Base-by-base conservation (phyloP, 1,284 basidiomycete species). In the Pseudozyma pruni region DNA sequence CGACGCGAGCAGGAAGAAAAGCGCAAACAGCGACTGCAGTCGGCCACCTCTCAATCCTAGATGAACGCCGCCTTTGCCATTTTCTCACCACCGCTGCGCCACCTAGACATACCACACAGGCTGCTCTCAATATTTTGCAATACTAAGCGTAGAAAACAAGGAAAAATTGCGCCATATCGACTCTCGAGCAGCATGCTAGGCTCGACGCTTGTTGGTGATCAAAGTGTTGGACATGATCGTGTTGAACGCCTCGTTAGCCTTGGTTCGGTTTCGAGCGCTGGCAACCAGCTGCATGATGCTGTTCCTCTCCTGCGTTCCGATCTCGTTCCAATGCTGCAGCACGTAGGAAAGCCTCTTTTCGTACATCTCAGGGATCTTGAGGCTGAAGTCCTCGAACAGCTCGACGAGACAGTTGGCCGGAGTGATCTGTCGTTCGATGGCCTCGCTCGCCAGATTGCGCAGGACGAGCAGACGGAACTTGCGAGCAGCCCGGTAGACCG, bases 1-100 rank as follows among this genome's bases (percentile, higher is more conserved):
- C 52, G 72, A 17, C 61, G 59, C 43, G 71, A 78, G 45, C 75
- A 74, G 43, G 64, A 72, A 17, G 68, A 63, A 11, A 72, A 70
- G 48, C 72, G 74, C 33, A 51, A 72, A 41, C 67, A 57, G 33
- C 45, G 50, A 5, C 14, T 63, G 16, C 59, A 62, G 19, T 46
- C 66, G 6, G 41, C 66, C 16, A 16, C 52, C 31, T n/a, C 51
- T 19, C 41, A 51, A 37, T 52, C 47, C 8, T 67, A 25, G 31
- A 34, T 23, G 6, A 19, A 19, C 19, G 8, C 16, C 8, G n/a
- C n/a, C n/a, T n/a, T n/a, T n/a, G n/a, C n/a, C n/a, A n/a, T n/a
- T n/a, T n/a, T n/a, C n/a, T n/a, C n/a, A n/a, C n/a, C n/a, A n/a
- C n/a, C n/a, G n/a, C n/a, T n/a, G n/a, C n/a, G n/a, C n/a, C n/a